Conservation (phyloP, 805 yeast species). For the Candida takata region DNA sequence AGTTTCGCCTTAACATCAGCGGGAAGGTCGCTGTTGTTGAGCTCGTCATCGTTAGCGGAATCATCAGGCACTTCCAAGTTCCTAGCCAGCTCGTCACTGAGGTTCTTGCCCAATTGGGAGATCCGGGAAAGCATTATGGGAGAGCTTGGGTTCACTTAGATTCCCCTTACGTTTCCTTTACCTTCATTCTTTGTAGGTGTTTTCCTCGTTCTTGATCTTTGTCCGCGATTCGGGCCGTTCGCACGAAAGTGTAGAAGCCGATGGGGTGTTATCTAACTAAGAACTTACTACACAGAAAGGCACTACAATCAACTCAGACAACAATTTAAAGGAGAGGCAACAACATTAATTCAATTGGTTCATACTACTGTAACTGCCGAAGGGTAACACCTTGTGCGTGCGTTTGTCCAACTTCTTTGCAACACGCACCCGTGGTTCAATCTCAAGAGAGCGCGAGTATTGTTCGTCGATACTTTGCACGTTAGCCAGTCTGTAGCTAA, state of each 20-base stretch:
- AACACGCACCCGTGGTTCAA: slow-evolving; percentile 63
- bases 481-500: slow-evolving; percentile 24
- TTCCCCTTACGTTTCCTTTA: background rate
- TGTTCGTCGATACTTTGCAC: slow-evolving; percentile 73
- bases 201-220: no score
- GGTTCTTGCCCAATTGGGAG: slow-evolving; percentile 55
- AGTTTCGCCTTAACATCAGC: slow-evolving; percentile 54
- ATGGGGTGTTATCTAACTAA: no score
- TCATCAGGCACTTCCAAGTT: slow-evolving; percentile 26
- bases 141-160: background rate
- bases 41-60: background rate
- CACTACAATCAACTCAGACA: no score
- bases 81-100: slow-evolving; percentile 53
- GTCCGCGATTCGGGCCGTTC: no score
- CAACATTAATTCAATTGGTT: no score
- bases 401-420: slow-evolving; percentile 22
- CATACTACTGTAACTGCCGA: no score
- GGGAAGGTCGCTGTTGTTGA: slow-evolving; percentile 30
- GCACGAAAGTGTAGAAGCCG: no score
- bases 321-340: no score
- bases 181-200: no score
- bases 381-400: no score
- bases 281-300: no score
- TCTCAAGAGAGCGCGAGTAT: slow-evolving; percentile 62
- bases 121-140: slow-evolving; percentile 26